Base-by-base conservation (phyloP, 2,329 filamentous ascomycete genomes). In the Bipolaris oryzae region DNA sequence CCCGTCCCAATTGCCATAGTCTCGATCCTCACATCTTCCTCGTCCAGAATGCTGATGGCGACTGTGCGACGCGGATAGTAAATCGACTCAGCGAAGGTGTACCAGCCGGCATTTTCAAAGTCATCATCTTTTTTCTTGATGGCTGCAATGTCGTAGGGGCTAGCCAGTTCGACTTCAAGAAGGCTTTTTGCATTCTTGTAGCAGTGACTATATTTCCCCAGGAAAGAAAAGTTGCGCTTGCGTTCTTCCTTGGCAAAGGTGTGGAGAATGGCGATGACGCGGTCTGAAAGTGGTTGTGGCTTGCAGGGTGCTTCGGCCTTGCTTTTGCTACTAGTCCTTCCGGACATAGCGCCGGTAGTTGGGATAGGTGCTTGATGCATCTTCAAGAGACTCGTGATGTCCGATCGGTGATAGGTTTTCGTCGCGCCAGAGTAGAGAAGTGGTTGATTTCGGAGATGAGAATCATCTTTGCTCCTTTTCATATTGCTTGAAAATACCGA, bases 171-270 rank as follows among this genome's bases (percentile, higher is more conserved):
- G 3, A 63, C 53, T n/a, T 55, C 37, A 0, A 61, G 50, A 23
- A 67, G 50, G 1, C 55, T 53, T 6, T 57, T 9, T 3, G 53
- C 50, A 16, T 57, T 35, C 49, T 50, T 60, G 45, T 55, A 52
- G 10, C 18, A 7, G 20, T 63, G 62, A 47, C 47, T 61, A 16
- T 62, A 35, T 28, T 38, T 39, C 5, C 41, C 63, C 6, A 67
- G 54, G 28, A 67, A 67, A 5, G 20, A 35, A 33, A 63, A 65
- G 44, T 61, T 61, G 28, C 43, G 43, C 50, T 33, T 44, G n/a
- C 60, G 55, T 51, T 67, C 58, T 5, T 50, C 13, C 20, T 58
- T 33, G 7, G 62, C 60, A 49, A 63, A 67, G 25, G 41, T 20
- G 7, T 59, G 34, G 5, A 63, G 37, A 7, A 38, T 53, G 9